phyloP scores from a whole-genome alignment of 140 eudicot genomes.

The Ambrosia hybrid region DNA sequence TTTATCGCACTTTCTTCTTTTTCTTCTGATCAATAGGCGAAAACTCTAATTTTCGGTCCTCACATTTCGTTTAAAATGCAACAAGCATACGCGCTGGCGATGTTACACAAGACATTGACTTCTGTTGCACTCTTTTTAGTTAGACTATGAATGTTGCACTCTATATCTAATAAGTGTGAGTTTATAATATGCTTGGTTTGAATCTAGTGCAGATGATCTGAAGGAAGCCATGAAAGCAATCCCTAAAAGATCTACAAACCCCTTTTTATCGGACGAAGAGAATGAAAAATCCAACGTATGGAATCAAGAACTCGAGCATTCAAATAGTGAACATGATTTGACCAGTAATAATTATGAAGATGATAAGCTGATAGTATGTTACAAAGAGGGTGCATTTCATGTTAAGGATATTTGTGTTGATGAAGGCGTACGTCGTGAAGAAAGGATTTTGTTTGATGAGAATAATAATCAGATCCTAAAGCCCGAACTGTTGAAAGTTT shows the following conservation, averaged over 20 bases:
- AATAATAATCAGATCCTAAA: constrained; percentile 21
- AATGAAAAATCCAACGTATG: constrained; percentile 30
- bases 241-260: constrained; percentile 32
- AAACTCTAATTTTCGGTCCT: not conserved
- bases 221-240: constrained; percentile 50
- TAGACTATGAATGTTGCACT: constrained; percentile 17
- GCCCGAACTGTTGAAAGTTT: constrained; percentile 34
- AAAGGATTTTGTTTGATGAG: constrained; percentile 31
- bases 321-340: constrained; percentile 20
- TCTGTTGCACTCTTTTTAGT: not conserved
- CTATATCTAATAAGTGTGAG: constrained; percentile 1
- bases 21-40: not conserved
- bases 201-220: constrained; percentile 45
- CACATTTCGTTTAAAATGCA: not conserved
- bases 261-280: constrained; percentile 40
- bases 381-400: constrained; percentile 42
- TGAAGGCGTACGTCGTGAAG: constrained; percentile 49
- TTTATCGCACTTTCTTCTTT: not conserved
- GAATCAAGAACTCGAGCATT: constrained; percentile 37
- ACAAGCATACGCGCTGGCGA: not conserved
- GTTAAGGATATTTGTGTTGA: constrained; percentile 77
- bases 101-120: not conserved
- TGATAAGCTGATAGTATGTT: constrained; percentile 41
- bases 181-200: constrained; percentile 30
- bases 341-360: not conserved